A percentile compares a stretch with the other conserved stretches of the same genome.
phyloP scores from a whole-genome alignment of 805 yeast genomes.

The Saturnispora sanitii region DNA sequence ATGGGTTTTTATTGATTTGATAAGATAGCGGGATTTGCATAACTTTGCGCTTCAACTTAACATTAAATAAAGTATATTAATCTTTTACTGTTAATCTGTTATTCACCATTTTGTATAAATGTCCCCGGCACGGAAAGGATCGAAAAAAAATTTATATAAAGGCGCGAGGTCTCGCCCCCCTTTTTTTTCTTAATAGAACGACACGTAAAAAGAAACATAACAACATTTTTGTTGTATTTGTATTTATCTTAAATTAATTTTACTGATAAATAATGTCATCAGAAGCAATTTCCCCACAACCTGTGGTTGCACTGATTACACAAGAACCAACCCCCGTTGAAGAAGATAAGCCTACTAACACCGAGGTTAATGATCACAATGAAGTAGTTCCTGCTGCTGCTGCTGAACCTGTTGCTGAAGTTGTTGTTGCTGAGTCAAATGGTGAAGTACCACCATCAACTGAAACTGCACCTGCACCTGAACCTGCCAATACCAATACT shows the following conservation, averaged over 20 bases:
- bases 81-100: too few relatives aligned
- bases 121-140: not conserved
- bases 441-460: not conserved
- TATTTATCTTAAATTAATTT: slow-evolving; percentile 2
- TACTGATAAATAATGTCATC: not conserved
- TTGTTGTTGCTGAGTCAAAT: not conserved
- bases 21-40: too few relatives aligned
- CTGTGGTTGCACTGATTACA: not conserved
- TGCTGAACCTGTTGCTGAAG: not conserved
- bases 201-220: slow-evolving; percentile 1
- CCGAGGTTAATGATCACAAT: not conserved
- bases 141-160: slow-evolving; percentile 1
- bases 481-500: not conserved
- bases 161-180: slow-evolving; percentile 4
- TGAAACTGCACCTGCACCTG: not conserved
- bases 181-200: not conserved
- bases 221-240: slow-evolving; percentile 1
- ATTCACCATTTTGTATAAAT: too few relatives aligned
- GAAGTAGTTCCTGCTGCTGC: not conserved
- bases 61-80: too few relatives aligned
- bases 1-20: too few relatives aligned
- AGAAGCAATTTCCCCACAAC: not conserved
- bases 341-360: not conserved
- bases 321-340: not conserved
- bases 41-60: too few relatives aligned